Percentiles rank a stretch among this genome's conserved stretches.
Conservation (phyloP, 2,329 filamentous ascomycete species). For the Diplocarpon rosae region DNA sequence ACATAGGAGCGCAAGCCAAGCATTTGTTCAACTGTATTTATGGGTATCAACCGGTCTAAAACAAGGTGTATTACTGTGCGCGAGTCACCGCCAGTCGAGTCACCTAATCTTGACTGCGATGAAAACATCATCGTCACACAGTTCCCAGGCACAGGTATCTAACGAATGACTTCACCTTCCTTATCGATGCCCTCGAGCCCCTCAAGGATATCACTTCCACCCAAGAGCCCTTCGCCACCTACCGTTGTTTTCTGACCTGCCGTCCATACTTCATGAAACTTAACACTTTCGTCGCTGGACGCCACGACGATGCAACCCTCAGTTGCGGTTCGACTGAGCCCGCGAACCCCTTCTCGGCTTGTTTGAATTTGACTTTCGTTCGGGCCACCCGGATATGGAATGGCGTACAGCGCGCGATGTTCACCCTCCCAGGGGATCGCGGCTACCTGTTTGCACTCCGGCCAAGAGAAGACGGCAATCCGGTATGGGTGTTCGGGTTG, state of each 20-base stretch:
- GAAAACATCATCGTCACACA: too few relatives aligned
- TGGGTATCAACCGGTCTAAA: background rate
- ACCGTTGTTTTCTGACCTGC: slow-evolving; percentile 44
- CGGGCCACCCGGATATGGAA: slow-evolving; percentile 65
- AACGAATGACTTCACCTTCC: slow-evolving; percentile 53
- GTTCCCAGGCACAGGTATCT: background rate
- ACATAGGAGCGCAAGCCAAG: background rate
- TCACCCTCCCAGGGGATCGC: slow-evolving; percentile 76
- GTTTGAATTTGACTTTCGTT: slow-evolving; percentile 22
- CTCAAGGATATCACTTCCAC: slow-evolving; percentile 78
- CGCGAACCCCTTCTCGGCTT: slow-evolving; percentile 39
- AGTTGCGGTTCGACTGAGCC: slow-evolving; percentile 44
- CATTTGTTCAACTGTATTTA: background rate
- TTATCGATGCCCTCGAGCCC: slow-evolving; percentile 69
- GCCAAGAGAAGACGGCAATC: slow-evolving; percentile 92
- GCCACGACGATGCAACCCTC: slow-evolving; percentile 87
- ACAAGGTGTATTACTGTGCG: too few relatives aligned
- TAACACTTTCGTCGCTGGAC: slow-evolving; percentile 82
- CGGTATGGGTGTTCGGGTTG: slow-evolving; percentile 82
- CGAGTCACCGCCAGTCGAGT: too few relatives aligned
- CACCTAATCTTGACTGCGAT: too few relatives aligned
- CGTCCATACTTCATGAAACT: slow-evolving; percentile 94
- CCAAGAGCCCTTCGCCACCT: slow-evolving; percentile 50
- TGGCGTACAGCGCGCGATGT: slow-evolving; percentile 74
- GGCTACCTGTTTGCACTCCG: slow-evolving; percentile 74